phyloP scores from a whole-genome alignment of 306 rosid genomes.

The Prunus mira region DNA sequence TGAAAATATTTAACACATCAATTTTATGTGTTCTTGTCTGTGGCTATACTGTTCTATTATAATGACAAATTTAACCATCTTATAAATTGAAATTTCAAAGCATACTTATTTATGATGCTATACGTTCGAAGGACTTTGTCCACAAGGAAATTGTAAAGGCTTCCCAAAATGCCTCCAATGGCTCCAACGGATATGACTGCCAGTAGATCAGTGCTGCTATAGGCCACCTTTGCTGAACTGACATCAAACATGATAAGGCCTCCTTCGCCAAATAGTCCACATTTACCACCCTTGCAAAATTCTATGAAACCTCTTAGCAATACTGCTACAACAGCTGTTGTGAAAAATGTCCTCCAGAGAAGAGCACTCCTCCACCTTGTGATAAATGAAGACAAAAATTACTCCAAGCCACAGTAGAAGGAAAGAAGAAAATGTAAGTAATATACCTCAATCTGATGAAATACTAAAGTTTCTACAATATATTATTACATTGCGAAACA shows the following conservation, averaged over 20 bases:
- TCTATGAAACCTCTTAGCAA: slow-evolving; percentile 55
- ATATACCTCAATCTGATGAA: not conserved
- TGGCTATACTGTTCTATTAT: not conserved
- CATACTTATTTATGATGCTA: slow-evolving; percentile 73
- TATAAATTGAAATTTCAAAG: slow-evolving; percentile 14
- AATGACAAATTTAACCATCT: slow-evolving; percentile 3
- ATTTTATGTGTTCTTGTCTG: not conserved
- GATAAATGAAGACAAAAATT: not conserved
- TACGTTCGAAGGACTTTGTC: slow-evolving; percentile 69
- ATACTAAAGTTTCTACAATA: not conserved
- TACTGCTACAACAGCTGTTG: slow-evolving; percentile 79
- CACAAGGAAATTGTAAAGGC: slow-evolving; percentile 69
- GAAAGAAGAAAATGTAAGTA: not conserved
- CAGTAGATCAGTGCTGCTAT: slow-evolving; percentile 45
- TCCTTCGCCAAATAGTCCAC: slow-evolving; percentile 84
- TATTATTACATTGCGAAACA: too few relatives aligned
- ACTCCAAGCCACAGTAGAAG: not conserved
- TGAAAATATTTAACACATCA: not conserved
- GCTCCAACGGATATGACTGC: slow-evolving; percentile 61
- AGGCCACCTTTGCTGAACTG: slow-evolving; percentile 43
- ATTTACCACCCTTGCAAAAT: slow-evolving; percentile 48
- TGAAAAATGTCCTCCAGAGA: slow-evolving; percentile 80
- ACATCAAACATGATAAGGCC: slow-evolving; percentile 73
- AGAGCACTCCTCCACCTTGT: slow-evolving; percentile 90
- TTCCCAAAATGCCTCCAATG: slow-evolving; percentile 67